Conservation (phyloP, 2,329 filamentous ascomycete genomes). For the Bipolaris sorokiniana region DNA sequence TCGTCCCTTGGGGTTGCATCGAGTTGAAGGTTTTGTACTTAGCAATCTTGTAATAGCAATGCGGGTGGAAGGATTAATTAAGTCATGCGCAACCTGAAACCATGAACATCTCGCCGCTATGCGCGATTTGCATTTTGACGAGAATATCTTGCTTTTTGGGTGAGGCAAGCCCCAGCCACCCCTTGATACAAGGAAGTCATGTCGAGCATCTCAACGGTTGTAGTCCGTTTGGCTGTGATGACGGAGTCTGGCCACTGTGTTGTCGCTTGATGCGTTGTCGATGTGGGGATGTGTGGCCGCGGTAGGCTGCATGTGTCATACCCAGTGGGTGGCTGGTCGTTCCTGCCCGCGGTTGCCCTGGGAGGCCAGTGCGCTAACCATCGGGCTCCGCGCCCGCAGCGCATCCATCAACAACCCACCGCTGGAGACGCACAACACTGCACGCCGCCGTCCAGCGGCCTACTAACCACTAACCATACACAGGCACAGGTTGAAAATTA, state of each 20-base stretch:
- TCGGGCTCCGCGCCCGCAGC: constrained; percentile 18
- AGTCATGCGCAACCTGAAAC: neutral
- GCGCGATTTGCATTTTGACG: neutral
- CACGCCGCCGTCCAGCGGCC: constrained; percentile 28
- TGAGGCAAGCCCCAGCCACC: neutral
- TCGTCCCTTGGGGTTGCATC: neutral
- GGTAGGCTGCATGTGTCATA: constrained; percentile 12
- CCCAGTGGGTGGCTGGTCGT: constrained; percentile 12
- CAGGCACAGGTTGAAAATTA: constrained; percentile 35
- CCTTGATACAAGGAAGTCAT: neutral
- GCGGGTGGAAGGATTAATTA: neutral
- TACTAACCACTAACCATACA: constrained; percentile 43
- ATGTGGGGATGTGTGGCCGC: constrained; percentile 9
- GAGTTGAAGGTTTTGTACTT: neutral
- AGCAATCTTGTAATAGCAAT: neutral
- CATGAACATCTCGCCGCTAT: neutral
- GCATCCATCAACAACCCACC: constrained; percentile 32
- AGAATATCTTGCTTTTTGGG: neutral
- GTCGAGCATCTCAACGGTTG: neutral
- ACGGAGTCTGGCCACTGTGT: constrained; percentile 1
- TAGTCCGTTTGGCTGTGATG: neutral
- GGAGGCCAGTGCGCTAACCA: constrained; percentile 21
- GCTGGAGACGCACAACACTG: constrained; percentile 32
- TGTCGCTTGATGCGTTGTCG: constrained; percentile 13
- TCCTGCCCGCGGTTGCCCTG: constrained; percentile 18